Conservation (phyloP, 2,329 filamentous ascomycete genomes). For the Aspergillus terreus region DNA sequence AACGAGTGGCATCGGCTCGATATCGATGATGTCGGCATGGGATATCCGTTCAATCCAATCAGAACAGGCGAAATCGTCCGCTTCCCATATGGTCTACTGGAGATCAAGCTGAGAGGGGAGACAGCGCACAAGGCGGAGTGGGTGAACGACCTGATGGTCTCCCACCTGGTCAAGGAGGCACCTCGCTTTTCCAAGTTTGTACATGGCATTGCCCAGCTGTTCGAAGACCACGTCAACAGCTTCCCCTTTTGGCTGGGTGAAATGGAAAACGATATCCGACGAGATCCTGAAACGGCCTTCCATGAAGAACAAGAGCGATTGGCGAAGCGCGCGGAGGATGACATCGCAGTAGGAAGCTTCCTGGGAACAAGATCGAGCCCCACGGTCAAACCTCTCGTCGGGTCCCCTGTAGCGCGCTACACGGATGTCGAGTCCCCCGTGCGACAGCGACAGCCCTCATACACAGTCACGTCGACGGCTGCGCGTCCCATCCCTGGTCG, state of each 20-base stretch:
- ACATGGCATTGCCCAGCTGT: slow-evolving; percentile 84
- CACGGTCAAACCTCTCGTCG: slow-evolving; percentile 24
- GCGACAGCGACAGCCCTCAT: slow-evolving; percentile 21
- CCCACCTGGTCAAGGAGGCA: slow-evolving; percentile 84
- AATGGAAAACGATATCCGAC: slow-evolving; percentile 87
- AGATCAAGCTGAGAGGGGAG: slow-evolving; percentile 73
- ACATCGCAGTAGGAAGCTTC: slow-evolving; percentile 84
- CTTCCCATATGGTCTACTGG: slow-evolving; percentile 86
- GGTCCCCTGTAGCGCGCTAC: slow-evolving; percentile 31
- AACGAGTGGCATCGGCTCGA: slow-evolving; percentile 87
- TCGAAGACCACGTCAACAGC: slow-evolving; percentile 93
- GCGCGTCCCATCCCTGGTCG: slow-evolving; percentile 43
- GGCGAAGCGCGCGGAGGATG: slow-evolving; percentile 77
- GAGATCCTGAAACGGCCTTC: slow-evolving; percentile 85
- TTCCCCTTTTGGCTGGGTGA: slow-evolving; percentile 95
- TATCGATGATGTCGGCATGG: slow-evolving; percentile 77
- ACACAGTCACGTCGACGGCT: slow-evolving; percentile 19
- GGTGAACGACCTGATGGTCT: slow-evolving; percentile 88
- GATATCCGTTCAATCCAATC: slow-evolving; percentile 82
- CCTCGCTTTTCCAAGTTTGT: slow-evolving; percentile 96
- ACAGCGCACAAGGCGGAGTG: slow-evolving; percentile 68
- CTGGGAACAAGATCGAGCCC: slow-evolving; percentile 54
- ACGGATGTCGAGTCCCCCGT: slow-evolving; percentile 23
- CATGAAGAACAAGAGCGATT: slow-evolving; percentile 85
- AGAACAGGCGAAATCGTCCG: slow-evolving; percentile 86